Conservation (phyloP, 2,329 filamentous ascomycete species). For the Curvularia verruculosa region DNA sequence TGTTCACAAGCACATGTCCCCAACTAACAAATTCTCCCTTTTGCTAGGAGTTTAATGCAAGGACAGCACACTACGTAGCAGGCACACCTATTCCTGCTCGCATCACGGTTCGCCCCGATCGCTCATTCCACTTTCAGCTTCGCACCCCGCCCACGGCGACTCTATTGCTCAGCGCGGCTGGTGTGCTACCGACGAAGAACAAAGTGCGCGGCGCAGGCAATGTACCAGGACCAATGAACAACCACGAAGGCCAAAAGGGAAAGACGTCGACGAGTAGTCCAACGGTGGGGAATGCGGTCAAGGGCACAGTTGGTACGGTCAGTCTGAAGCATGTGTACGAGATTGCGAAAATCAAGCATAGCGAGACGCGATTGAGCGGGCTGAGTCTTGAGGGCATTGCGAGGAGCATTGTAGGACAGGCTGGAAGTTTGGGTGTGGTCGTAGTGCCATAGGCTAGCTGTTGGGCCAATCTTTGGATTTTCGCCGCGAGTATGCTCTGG, state of each 20-base stretch:
- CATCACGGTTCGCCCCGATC: constrained; percentile 90
- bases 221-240: constrained; percentile 53
- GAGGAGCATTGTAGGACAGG: constrained; percentile 69
- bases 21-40: background rate
- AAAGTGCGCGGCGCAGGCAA: constrained; percentile 73
- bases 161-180: constrained; percentile 82
- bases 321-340: constrained; percentile 96
- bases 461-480: background rate
- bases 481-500: background rate
- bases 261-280: constrained; percentile 41
- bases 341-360: constrained; percentile 92
- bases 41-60: constrained; percentile 89
- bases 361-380: constrained; percentile 58
- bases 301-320: constrained; percentile 81
- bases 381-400: constrained; percentile 85
- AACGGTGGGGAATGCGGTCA: constrained; percentile 64
- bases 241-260: constrained; percentile 48
- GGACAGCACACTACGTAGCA: constrained; percentile 80
- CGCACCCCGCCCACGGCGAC: constrained; percentile 95
- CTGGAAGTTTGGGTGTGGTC: constrained; percentile 57
- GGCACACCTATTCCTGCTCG: constrained; percentile 90
- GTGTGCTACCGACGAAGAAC: constrained; percentile 75
- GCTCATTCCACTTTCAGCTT: constrained; percentile 90
- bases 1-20: background rate
- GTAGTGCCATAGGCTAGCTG: constrained; percentile 53